Conservation (phyloP, 345 rosid genomes). For the Brassica incana region DNA sequence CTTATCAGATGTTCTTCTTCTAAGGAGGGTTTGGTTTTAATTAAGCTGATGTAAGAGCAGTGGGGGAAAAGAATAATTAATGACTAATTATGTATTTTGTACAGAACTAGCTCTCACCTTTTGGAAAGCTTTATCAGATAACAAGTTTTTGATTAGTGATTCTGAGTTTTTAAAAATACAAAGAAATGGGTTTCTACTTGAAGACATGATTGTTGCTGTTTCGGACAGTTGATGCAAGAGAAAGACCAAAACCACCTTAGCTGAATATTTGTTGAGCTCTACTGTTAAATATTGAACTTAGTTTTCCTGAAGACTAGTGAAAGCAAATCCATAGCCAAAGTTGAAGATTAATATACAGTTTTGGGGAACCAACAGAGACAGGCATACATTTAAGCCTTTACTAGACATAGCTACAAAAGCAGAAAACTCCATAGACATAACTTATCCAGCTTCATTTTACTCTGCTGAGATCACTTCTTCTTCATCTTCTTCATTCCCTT, state of each 20-base stretch:
- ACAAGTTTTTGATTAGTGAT: slow-evolving; percentile 28
- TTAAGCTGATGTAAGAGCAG: slow-evolving; percentile 18
- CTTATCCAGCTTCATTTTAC: slow-evolving; percentile 25
- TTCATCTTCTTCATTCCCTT: slow-evolving; percentile 42
- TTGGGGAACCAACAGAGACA: slow-evolving; percentile 11
- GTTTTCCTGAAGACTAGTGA: slow-evolving; percentile 14
- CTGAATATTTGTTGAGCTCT: not conserved
- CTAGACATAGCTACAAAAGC: slow-evolving; percentile 22
- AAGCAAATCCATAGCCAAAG: slow-evolving; percentile 28
- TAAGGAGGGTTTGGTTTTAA: not conserved
- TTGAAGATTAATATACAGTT: slow-evolving; percentile 35
- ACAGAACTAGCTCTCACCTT: slow-evolving; percentile 24
- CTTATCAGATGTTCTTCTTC: slow-evolving; percentile 1
- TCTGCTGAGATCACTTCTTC: slow-evolving; percentile 47
- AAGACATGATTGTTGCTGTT: not conserved
- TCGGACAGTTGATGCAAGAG: not conserved
- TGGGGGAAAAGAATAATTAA: slow-evolving; percentile 1
- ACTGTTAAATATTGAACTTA: not conserved
- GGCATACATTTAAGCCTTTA: slow-evolving; percentile 8
- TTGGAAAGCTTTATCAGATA: slow-evolving; percentile 18
- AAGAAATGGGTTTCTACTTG: not conserved
- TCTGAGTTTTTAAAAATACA: not conserved
- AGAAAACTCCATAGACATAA: slow-evolving; percentile 13
- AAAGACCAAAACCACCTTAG: not conserved
- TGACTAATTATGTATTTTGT: slow-evolving; percentile 38